Conservation (phyloP, 257 asterid species). For the Solanum paucissectum region DNA sequence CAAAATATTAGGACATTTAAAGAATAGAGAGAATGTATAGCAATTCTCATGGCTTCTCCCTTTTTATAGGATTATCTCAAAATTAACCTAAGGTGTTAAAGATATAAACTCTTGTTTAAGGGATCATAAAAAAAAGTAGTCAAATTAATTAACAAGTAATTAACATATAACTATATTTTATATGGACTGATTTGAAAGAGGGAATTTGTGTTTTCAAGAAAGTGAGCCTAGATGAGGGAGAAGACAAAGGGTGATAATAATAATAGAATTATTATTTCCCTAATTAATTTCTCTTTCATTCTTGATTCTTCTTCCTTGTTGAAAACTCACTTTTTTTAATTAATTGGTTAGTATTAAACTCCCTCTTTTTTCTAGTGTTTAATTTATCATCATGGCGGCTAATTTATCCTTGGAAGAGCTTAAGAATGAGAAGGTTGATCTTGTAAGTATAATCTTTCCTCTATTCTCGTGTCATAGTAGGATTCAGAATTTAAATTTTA, state of each 20-base stretch:
- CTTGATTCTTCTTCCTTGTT: background rate
- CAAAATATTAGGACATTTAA: background rate
- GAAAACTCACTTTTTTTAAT: background rate
- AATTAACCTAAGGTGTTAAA: background rate
- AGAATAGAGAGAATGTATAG: background rate
- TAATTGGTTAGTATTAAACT: background rate
- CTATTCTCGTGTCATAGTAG: background rate
- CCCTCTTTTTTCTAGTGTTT: background rate
- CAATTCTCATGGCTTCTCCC: background rate
- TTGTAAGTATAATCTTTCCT: slow-evolving; percentile 25
- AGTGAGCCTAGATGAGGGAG: slow-evolving; percentile 1
- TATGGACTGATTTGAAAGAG: background rate
- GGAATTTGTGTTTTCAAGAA: background rate
- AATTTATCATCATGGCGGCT: slow-evolving; percentile 28
- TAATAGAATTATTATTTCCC: background rate
- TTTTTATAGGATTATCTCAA: background rate
- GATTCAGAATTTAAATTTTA: background rate
- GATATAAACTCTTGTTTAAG: background rate
- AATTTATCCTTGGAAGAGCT: slow-evolving; percentile 40
- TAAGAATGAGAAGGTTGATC: slow-evolving; percentile 49
- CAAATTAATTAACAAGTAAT: background rate
- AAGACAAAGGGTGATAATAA: background rate
- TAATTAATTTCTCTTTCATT: background rate
- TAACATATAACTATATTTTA: background rate
- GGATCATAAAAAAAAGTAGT: background rate